Conservation (phyloP, 495 filamentous ascomycete species). For the Podospora pseudoanserina region DNA sequence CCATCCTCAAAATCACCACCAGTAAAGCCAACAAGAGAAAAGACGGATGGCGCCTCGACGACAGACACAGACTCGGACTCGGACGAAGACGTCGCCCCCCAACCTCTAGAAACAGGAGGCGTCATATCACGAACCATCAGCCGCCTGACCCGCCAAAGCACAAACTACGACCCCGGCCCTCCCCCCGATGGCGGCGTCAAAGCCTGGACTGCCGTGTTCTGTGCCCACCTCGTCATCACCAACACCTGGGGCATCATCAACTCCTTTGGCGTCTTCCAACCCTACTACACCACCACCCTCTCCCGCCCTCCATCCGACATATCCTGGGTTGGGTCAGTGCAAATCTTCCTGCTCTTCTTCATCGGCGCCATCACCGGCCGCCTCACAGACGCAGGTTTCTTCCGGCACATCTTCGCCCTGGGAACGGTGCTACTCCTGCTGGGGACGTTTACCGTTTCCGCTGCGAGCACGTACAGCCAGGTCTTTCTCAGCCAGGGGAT, state of each 20-base stretch:
- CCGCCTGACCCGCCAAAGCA: slow-evolving; percentile 4
- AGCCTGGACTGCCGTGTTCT: slow-evolving; percentile 9
- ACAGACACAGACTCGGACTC: neutral
- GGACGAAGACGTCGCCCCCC: neutral
- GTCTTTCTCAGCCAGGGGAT: slow-evolving; percentile 60
- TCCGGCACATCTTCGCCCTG: slow-evolving; percentile 8
- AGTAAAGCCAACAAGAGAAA: neutral
- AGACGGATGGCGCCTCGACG: neutral
- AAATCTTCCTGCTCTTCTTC: slow-evolving; percentile 26
- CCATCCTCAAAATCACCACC: neutral
- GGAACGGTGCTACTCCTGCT: slow-evolving; percentile 42
- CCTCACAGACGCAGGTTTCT: slow-evolving; percentile 23
- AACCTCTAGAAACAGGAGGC: neutral
- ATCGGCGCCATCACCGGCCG: slow-evolving; percentile 29
- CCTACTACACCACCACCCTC: slow-evolving; percentile 26
- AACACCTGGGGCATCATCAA: slow-evolving; percentile 30
- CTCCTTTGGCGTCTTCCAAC: slow-evolving; percentile 35
- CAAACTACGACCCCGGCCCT: slow-evolving; percentile 6
- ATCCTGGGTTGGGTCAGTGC: slow-evolving; percentile 33
- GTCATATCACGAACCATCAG: neutral
- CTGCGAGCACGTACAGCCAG: slow-evolving; percentile 60
- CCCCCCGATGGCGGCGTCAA: slow-evolving; percentile 7
- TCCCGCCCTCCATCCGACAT: slow-evolving; percentile 25
- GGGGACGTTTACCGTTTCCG: slow-evolving; percentile 64
- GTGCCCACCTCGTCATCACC: slow-evolving; percentile 7